These are phyloP conservation scores for Talaromyces sp. DNA, from an alignment of 2,329 filamentous ascomycete species.

Conservation along the genomic window DNA sequence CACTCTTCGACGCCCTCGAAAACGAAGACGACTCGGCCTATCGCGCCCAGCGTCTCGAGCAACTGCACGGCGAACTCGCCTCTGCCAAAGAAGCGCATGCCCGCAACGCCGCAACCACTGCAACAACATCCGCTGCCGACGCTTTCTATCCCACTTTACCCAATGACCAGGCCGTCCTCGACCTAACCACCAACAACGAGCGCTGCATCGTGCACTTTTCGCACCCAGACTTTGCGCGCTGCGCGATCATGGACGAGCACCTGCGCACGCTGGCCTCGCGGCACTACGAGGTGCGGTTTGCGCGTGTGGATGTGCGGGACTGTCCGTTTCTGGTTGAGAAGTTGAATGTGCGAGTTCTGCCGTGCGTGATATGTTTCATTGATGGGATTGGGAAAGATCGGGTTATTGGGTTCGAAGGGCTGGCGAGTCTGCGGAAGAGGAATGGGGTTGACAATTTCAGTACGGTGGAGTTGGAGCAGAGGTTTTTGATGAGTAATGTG, in stretches of 20 bases:
- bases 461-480: constrained; percentile 37
- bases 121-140: constrained; percentile 11
- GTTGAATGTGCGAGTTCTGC: constrained; percentile 40
- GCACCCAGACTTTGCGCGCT: constrained; percentile 59
- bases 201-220: constrained; percentile 60
- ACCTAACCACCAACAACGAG: constrained; percentile 55
- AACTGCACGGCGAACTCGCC: constrained; percentile 54
- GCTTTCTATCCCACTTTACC: constrained; percentile 32
- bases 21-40: constrained; percentile 50
- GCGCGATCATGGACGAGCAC: constrained; percentile 57
- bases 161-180: constrained; percentile 54
- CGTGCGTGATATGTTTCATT: constrained; percentile 46
- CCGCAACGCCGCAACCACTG: constrained; percentile 20
- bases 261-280: constrained; percentile 41
- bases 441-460: constrained; percentile 37
- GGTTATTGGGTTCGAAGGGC: constrained; percentile 46
- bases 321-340: constrained; percentile 46
- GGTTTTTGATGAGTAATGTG: constrained; percentile 35
- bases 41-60: constrained; percentile 54
- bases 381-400: constrained; percentile 41
- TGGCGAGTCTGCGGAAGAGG: constrained; percentile 18
- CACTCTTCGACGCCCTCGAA: constrained; percentile 54
- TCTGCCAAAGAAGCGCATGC: constrained; percentile 43
- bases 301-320: constrained; percentile 41
- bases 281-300: constrained; percentile 41